Evolutionary conservation across 2,329 filamentous ascomycete species (phyloP).

Genomic region (Exophiala sp.): DNA sequence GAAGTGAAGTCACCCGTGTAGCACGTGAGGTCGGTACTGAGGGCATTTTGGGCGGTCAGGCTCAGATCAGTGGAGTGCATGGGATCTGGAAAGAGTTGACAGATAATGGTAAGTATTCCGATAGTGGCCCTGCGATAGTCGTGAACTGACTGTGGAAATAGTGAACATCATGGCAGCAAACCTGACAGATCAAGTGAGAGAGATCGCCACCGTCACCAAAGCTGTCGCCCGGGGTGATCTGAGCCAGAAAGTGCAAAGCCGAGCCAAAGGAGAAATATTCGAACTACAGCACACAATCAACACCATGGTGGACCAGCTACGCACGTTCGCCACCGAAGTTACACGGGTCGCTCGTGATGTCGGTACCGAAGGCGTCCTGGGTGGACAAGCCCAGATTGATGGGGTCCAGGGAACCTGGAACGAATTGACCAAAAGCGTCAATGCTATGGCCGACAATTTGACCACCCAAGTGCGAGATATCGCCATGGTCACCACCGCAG

Average conservation of each 20-base stretch:
- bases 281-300: conserved; percentile 82
- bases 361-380: conserved; percentile 75
- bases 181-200: conserved; percentile 74
- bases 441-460: conserved; percentile 81
- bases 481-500: conserved; percentile 66
- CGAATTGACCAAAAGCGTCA: conserved; percentile 77
- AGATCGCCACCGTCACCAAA: conserved; percentile 78
- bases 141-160: conserved; percentile 32
- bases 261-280: conserved; percentile 73
- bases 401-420: conserved; percentile 87
- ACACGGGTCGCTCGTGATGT: conserved; percentile 77
- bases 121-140: too few species aligned
- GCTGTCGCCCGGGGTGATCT: conserved; percentile 77
- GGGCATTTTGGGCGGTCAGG: conserved; percentile 87
- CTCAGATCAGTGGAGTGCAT: conserved; percentile 86
- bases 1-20: conserved; percentile 89
- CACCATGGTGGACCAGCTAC: conserved; percentile 80
- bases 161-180: conserved; percentile 82
- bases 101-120: conserved; percentile 58
- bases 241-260: conserved; percentile 76
- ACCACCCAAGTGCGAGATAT: conserved; percentile 92
- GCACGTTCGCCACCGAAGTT: conserved; percentile 78
- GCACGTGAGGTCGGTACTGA: conserved; percentile 95
- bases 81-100: conserved; percentile 98
- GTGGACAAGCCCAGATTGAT: conserved; percentile 75